phyloP scores from a whole-genome alignment of 192 early-diverging fungal genomes.

The Kickxella alabastrina region DNA sequence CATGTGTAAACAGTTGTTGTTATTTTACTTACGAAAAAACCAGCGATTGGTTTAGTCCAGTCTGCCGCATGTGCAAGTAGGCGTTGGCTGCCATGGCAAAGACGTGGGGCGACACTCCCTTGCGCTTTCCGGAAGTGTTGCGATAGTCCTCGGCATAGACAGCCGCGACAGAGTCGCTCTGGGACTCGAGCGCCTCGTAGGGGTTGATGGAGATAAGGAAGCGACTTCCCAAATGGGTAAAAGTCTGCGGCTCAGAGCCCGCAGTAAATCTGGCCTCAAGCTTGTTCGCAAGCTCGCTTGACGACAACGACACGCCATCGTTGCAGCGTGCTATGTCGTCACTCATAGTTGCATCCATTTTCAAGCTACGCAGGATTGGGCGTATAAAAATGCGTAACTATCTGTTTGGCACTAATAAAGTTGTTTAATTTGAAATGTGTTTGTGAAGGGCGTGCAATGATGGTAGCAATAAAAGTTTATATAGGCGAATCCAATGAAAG shows the following conservation, averaged over 20 bases:
- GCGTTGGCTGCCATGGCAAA: constrained; percentile 81
- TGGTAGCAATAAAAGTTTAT: too few relatives aligned
- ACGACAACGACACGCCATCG: constrained; percentile 42
- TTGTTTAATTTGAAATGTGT: too few relatives aligned
- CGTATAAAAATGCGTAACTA: too few relatives aligned
- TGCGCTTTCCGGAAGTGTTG: constrained; percentile 53
- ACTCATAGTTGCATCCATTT: constrained; percentile 36
- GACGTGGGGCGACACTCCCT: constrained; percentile 66
- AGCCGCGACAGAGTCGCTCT: constrained; percentile 61
- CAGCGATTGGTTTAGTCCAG: constrained; percentile 85
- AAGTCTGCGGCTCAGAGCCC: constrained; percentile 54
- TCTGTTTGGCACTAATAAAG: too few relatives aligned
- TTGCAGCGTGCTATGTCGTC: constrained; percentile 49
- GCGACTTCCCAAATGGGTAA: constrained; percentile 65
- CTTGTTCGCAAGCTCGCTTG: constrained; percentile 44
- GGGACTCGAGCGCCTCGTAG: constrained; percentile 55
- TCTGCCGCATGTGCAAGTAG: constrained; percentile 83
- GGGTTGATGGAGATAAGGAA: constrained; percentile 71
- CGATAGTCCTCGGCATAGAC: constrained; percentile 73
- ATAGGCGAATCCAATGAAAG: too few relatives aligned
- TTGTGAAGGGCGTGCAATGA: too few relatives aligned
- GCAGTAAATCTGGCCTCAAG: constrained; percentile 50
- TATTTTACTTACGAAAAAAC: constrained; percentile 81
- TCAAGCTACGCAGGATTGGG: too few relatives aligned
- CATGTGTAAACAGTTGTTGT: too few relatives aligned